phyloP scores from a whole-genome alignment of 2,329 filamentous ascomycete genomes.

The Beauveria australis region DNA sequence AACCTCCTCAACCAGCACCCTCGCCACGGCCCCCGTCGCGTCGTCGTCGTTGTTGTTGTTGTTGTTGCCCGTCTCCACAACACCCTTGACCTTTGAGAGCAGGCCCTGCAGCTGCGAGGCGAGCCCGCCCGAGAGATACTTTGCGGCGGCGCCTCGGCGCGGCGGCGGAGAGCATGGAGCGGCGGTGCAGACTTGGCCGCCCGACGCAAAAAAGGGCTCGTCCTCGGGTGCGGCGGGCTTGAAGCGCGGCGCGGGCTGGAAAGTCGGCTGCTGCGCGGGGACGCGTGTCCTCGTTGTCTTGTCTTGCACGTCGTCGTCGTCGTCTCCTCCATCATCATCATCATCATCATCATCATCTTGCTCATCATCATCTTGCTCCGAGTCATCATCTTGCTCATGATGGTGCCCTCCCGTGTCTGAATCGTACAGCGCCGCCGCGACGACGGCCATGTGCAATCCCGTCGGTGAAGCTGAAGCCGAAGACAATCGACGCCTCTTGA shows the following conservation, averaged over 20 bases:
- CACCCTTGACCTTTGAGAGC: constrained; percentile 32
- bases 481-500: constrained; percentile 18
- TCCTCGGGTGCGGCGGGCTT: constrained; percentile 19
- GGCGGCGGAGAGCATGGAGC: constrained; percentile 28
- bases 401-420: neutral
- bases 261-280: constrained; percentile 27
- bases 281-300: constrained; percentile 11
- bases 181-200: neutral
- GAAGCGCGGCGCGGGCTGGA: constrained; percentile 32
- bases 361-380: no score
- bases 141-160: constrained; percentile 19
- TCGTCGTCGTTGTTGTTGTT: neutral
- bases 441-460: neutral
- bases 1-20: constrained; percentile 24
- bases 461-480: neutral
- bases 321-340: neutral
- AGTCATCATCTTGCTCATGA: neutral
- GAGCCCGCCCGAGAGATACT: constrained; percentile 29
- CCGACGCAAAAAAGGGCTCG: constrained; percentile 15
- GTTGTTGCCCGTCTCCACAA: constrained; percentile 19
- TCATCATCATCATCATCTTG: constrained; percentile 10
- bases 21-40: constrained; percentile 12
- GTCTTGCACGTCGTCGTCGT: constrained; percentile 1
- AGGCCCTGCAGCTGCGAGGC: constrained; percentile 32
- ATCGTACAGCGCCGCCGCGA: neutral